These are phyloP conservation scores for Passalora sequoiae DNA, from an alignment of 2,329 filamentous ascomycete genomes.

Conservation along the genomic window DNA sequence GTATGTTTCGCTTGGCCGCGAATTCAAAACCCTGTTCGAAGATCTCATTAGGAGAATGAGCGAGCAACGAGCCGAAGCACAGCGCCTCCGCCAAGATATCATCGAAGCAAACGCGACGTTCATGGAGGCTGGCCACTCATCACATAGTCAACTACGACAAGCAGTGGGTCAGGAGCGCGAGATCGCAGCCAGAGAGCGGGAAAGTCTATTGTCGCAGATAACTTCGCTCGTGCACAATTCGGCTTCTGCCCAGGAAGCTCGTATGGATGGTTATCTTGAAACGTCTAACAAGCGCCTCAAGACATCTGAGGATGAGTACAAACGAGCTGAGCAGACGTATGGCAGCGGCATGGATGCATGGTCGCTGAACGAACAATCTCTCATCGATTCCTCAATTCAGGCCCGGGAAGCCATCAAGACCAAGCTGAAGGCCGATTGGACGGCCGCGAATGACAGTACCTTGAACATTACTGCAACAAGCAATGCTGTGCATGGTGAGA, in stretches of 20 bases:
- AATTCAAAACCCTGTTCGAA: constrained; percentile 83
- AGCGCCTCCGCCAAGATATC: constrained; percentile 66
- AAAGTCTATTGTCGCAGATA: constrained; percentile 70
- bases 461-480: constrained; percentile 78
- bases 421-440: constrained; percentile 83
- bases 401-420: constrained; percentile 74
- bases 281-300: constrained; percentile 53
- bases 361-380: constrained; percentile 61
- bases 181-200: constrained; percentile 66
- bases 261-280: constrained; percentile 61
- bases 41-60: constrained; percentile 69
- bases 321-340: constrained; percentile 57
- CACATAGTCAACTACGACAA: constrained; percentile 62
- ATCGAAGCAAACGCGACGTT: constrained; percentile 63
- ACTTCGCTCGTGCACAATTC: constrained; percentile 69
- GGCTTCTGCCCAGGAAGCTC: constrained; percentile 65
- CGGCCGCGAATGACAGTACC: constrained; percentile 70
- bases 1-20: constrained; percentile 74
- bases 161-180: constrained; percentile 71
- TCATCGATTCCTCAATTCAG: constrained; percentile 65
- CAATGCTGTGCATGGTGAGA: constrained; percentile 83
- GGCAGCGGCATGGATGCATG: constrained; percentile 68
- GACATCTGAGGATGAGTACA: constrained; percentile 50
- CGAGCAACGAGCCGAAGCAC: constrained; percentile 70
- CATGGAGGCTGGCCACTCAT: constrained; percentile 61